Percentiles rank a stretch among this genome's conserved stretches.
Evolutionary conservation across 2,329 filamentous ascomycete species (phyloP).

Genomic region (Penicillium crustosum): DNA sequence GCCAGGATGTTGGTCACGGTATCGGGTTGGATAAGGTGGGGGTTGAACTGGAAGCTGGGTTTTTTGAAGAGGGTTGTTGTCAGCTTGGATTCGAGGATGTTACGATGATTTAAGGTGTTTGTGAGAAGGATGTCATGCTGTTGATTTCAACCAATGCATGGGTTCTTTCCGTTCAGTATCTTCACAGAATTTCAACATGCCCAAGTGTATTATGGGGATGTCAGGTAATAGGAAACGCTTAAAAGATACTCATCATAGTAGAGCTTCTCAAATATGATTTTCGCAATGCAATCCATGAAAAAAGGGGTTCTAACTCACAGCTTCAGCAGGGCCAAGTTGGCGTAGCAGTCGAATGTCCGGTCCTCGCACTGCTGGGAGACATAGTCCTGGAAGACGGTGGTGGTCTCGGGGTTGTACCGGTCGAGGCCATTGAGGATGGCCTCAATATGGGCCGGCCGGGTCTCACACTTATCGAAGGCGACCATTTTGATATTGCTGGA

Average conservation of each 20-base stretch:
- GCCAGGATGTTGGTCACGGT: conserved; percentile 98
- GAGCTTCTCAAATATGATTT: neutral
- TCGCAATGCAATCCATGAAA: neutral
- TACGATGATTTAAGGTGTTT: neutral
- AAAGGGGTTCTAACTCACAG: conserved; percentile 62
- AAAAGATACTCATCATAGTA: conserved; percentile 68
- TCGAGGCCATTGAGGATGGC: conserved; percentile 95
- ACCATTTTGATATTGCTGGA: conserved; percentile 27
- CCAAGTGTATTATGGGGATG: conserved; percentile 48
- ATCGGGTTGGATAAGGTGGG: conserved; percentile 93
- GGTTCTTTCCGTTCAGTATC: conserved; percentile 62
- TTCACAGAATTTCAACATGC: conserved; percentile 64
- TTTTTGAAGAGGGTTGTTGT: conserved; percentile 2
- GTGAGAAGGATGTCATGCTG: conserved; percentile 4
- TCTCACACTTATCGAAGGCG: conserved; percentile 81
- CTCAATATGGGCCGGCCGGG: conserved; percentile 89
- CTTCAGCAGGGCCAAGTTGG: conserved; percentile 93
- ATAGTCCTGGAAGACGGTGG: conserved; percentile 89
- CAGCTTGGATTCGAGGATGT: conserved; percentile 5
- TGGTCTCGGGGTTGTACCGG: conserved; percentile 97
- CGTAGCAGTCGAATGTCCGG: conserved; percentile 92
- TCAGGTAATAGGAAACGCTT: conserved; percentile 99
- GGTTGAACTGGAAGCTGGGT: conserved; percentile 96
- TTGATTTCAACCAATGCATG: conserved; percentile 16
- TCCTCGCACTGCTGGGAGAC: conserved; percentile 92